Percentiles rank a stretch among this genome's conserved stretches.
Conservation (phyloP, 2,329 filamentous ascomycete species). For the Ophiostoma ulmi region DNA sequence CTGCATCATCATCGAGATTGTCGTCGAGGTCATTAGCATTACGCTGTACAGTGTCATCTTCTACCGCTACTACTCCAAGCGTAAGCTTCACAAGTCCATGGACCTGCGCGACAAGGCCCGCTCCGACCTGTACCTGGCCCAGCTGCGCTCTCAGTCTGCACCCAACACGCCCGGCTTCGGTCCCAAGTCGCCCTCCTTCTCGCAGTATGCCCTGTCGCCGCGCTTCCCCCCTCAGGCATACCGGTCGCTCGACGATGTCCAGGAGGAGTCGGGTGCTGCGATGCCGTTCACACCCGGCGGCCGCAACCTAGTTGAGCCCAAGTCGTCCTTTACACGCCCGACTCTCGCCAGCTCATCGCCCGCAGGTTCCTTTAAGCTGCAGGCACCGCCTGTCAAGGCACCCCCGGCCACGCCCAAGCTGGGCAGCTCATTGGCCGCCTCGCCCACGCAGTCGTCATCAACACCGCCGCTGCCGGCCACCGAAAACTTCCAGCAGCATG, state of each 20-base stretch:
- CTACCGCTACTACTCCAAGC: slow-evolving; percentile 96
- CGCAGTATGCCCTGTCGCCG: slow-evolving; percentile 53
- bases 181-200: slow-evolving; percentile 58
- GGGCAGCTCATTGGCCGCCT: slow-evolving; percentile 54
- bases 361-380: slow-evolving; percentile 62
- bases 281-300: slow-evolving; percentile 51
- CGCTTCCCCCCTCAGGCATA: slow-evolving; percentile 56
- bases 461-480: slow-evolving; percentile 30
- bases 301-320: slow-evolving; percentile 54
- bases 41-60: slow-evolving; percentile 90
- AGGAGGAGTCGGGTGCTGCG: slow-evolving; percentile 33
- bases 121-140: slow-evolving; percentile 88
- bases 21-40: slow-evolving; percentile 87
- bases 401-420: slow-evolving; percentile 71
- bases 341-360: slow-evolving; percentile 38
- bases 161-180: slow-evolving; percentile 91
- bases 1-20: slow-evolving; percentile 94
- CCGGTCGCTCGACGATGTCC: slow-evolving; percentile 39
- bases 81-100: slow-evolving; percentile 94
- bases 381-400: slow-evolving; percentile 74
- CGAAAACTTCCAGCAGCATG: slow-evolving; percentile 53
- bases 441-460: slow-evolving; percentile 35
- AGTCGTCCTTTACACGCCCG: slow-evolving; percentile 54
- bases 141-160: slow-evolving; percentile 77
- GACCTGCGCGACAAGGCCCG: slow-evolving; percentile 88